Percentiles rank a stretch among this genome's conserved stretches.
phyloP scores from a whole-genome alignment of 495 filamentous ascomycete genomes.

The Aspergillus campestris region DNA sequence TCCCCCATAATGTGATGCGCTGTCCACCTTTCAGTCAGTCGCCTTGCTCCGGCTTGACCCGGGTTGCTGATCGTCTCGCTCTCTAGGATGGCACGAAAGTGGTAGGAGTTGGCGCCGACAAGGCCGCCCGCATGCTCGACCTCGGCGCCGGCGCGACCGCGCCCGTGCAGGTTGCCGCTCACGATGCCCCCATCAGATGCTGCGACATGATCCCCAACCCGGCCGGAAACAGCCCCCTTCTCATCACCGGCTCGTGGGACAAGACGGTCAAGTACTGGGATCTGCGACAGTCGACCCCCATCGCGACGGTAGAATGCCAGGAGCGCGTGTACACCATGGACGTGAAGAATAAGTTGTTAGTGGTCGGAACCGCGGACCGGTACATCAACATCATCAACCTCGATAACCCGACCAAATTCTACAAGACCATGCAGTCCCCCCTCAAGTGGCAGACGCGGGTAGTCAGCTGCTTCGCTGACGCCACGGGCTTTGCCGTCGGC shows the following conservation, averaged over 20 bases:
- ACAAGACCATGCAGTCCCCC: slow-evolving; percentile 75
- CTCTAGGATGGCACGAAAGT: slow-evolving; percentile 63
- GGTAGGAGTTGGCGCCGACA: slow-evolving; percentile 76
- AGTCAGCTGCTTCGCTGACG: slow-evolving; percentile 76
- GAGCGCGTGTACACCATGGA: slow-evolving; percentile 88
- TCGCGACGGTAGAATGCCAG: slow-evolving; percentile 56
- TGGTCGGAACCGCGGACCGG: slow-evolving; percentile 77
- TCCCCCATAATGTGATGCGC: not conserved
- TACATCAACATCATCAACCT: slow-evolving; percentile 84
- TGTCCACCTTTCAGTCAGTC: slow-evolving; percentile 2
- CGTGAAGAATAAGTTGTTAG: slow-evolving; percentile 66
- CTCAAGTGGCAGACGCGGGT: slow-evolving; percentile 84
- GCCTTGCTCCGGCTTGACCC: slow-evolving; percentile 1
- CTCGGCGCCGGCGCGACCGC: slow-evolving; percentile 46
- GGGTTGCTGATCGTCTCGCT: not conserved
- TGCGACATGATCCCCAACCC: slow-evolving; percentile 63
- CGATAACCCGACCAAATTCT: slow-evolving; percentile 65
- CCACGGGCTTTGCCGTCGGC: slow-evolving; percentile 75
- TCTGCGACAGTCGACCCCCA: slow-evolving; percentile 55
- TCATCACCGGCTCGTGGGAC: slow-evolving; percentile 92
- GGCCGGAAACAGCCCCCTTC: slow-evolving; percentile 48
- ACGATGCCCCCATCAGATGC: slow-evolving; percentile 72
- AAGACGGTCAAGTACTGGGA: slow-evolving; percentile 97
- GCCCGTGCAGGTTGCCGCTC: slow-evolving; percentile 58
- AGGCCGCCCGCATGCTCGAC: slow-evolving; percentile 72